phyloP scores from a whole-genome alignment of 495 filamentous ascomycete species.

The Podospora pseudopauciseta region DNA sequence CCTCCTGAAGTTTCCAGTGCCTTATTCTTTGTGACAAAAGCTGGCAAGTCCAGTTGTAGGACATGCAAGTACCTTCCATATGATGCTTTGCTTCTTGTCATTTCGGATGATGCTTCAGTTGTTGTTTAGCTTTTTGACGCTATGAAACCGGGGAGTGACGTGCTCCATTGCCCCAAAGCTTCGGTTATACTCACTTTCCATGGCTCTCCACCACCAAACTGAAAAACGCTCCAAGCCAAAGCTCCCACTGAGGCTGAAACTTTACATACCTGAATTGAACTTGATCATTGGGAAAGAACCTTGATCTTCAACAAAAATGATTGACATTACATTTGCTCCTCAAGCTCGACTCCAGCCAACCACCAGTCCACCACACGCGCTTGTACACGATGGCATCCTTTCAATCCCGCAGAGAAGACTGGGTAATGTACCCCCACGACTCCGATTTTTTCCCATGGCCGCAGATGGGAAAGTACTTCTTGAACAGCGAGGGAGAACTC shows the following conservation, averaged over 20 bases:
- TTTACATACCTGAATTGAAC: not conserved
- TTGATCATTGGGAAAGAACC: not conserved
- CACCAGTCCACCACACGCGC: not conserved
- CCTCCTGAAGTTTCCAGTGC: no score
- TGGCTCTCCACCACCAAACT: not conserved
- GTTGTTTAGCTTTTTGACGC: not conserved
- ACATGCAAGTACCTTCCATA: not conserved
- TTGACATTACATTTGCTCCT: no score
- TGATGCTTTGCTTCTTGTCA: not conserved
- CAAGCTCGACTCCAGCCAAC: no score
- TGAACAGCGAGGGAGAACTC: not conserved
- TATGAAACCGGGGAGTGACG: not conserved
- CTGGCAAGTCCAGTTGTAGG: not conserved
- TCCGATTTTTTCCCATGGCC: not conserved
- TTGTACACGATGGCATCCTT: not conserved
- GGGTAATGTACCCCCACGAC: not conserved
- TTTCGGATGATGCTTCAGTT: not conserved
- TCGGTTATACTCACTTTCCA: not conserved
- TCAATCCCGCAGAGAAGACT: not conserved
- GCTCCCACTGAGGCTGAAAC: not conserved
- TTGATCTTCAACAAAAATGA: not conserved
- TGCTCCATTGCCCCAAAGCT: not conserved
- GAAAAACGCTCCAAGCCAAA: not conserved
- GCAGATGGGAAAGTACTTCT: not conserved
- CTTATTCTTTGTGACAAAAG: not conserved